phyloP scores from a whole-genome alignment of 1,284 basidiomycete species.

The Ceratobasidium theobromae region DNA sequence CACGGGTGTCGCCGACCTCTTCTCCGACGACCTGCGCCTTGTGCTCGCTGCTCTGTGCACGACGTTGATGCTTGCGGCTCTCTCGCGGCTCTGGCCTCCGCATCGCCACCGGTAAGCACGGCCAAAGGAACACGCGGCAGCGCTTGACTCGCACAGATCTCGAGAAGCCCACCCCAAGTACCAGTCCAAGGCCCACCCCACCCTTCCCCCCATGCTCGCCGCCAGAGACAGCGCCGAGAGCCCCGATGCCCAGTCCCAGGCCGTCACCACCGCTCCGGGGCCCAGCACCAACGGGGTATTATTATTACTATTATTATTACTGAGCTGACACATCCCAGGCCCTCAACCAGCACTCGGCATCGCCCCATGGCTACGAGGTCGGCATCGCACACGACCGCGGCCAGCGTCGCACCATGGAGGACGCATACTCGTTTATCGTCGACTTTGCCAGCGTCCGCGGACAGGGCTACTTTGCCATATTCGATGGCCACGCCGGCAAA shows the following conservation, averaged over 20 bases:
- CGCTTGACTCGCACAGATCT: neutral
- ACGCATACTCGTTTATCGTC: conserved; percentile 93
- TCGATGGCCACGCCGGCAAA: conserved; percentile 98
- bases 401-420: conserved; percentile 93
- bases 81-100: conserved; percentile 11
- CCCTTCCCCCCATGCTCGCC: conserved; percentile 3
- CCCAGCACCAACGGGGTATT: conserved; percentile 75
- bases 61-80: conserved; percentile 17
- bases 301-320: conserved; percentile 38
- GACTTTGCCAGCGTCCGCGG: conserved; percentile 89
- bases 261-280: conserved; percentile 68
- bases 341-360: conserved; percentile 47
- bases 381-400: conserved; percentile 93
- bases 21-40: no score
- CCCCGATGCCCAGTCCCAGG: conserved; percentile 70
- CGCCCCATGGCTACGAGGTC: conserved; percentile 69
- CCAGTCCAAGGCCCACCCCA: conserved; percentile 22
- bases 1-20: conserved; percentile 1
- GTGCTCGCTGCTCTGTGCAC: neutral
- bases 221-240: conserved; percentile 12
- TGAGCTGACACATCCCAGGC: conserved; percentile 59
- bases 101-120: conserved; percentile 15
- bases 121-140: neutral
- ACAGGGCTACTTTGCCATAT: conserved; percentile 97
- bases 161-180: conserved; percentile 24